Base-by-base conservation (phyloP, 306 rosid genomes). In the Prunus padus region DNA sequence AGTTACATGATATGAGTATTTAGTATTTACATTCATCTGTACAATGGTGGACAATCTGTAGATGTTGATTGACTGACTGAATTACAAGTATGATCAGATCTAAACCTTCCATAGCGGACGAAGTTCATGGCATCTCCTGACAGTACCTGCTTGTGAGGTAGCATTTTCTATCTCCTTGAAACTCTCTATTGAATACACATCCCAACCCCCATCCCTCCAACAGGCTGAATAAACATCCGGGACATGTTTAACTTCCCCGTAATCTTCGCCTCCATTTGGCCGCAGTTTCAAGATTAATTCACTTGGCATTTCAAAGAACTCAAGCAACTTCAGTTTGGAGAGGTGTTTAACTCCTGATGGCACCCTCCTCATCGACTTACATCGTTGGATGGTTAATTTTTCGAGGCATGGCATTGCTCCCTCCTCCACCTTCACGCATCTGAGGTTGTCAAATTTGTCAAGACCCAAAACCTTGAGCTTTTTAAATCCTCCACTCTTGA, bases 171-270 rank as follows among this genome's bases (percentile, higher is more conserved):
- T 31, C 68, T 71, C 77, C 62, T 30, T 31, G 45, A 81, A 81
- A 65, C 76, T 60, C 33, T 81, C 86, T 22, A 88, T 25, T 46
- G 88, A 49, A 69, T 76, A 75, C 31, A 88, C 86, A 74, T 88
- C 91, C 96, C 93, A 90, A 23, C 86, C 93, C 28, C 82, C 93
- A 54, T 87, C 91, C 72, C 83, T 84, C 93, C 91, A 90, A 61
- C 81, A 86, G 63, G 89, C 82, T 51, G 86, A 77, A 72, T 83
- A 77, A 49, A 90, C 89, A 66, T 88, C 87, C 1, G 91, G 89
- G 42, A 88, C 79, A 55, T 86, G 87, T 69, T 79, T 69, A 64
- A 90, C 86, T 79, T 83, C 84, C 82, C 81, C 82, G 70, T 81
- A 69, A 51, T 90, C 90, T 67, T 80, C 73, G 9, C 88, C 92